Conservation (phyloP, 176 grass and related monocot species). For the Phragmites australis region DNA sequence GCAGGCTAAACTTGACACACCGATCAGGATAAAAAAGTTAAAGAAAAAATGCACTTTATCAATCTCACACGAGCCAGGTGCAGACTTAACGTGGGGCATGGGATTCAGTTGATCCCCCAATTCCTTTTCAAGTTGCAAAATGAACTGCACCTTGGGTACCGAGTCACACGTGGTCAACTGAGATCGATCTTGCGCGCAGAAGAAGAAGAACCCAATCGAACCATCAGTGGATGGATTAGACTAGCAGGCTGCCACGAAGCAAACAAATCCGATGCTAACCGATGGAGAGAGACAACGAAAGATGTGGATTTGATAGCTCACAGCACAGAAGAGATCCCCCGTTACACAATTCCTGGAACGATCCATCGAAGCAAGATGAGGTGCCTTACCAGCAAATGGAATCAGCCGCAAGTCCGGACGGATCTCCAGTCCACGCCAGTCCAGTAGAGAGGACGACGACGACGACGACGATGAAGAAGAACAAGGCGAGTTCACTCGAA, state of each 20-base stretch:
- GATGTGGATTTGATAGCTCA: constrained; percentile 27
- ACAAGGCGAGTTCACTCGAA: too few relatives aligned
- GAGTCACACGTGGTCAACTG: constrained; percentile 11
- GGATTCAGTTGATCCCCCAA: constrained; percentile 7
- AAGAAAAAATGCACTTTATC: not conserved
- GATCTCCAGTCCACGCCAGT: constrained; percentile 39
- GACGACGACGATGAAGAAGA: not conserved
- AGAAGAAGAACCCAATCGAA: not conserved
- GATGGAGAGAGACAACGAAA: not conserved
- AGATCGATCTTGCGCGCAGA: constrained; percentile 27
- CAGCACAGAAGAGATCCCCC: constrained; percentile 26
- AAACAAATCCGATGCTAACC: constrained; percentile 25
- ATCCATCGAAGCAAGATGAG: constrained; percentile 1
- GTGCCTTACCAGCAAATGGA: constrained; percentile 35
- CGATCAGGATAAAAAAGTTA: not conserved
- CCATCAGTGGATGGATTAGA: constrained; percentile 17
- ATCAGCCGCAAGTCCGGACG: constrained; percentile 8
- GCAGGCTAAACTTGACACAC: constrained; percentile 6
- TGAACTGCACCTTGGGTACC: not conserved
- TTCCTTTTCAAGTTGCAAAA: not conserved
- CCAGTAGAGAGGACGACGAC: not conserved
- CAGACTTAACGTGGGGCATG: not conserved
- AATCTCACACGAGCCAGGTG: not conserved
- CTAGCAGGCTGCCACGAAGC: constrained; percentile 8
- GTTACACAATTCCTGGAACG: not conserved